phyloP scores from a whole-genome alignment of 352 stramenopile species.

The Pythium brachiatum region DNA sequence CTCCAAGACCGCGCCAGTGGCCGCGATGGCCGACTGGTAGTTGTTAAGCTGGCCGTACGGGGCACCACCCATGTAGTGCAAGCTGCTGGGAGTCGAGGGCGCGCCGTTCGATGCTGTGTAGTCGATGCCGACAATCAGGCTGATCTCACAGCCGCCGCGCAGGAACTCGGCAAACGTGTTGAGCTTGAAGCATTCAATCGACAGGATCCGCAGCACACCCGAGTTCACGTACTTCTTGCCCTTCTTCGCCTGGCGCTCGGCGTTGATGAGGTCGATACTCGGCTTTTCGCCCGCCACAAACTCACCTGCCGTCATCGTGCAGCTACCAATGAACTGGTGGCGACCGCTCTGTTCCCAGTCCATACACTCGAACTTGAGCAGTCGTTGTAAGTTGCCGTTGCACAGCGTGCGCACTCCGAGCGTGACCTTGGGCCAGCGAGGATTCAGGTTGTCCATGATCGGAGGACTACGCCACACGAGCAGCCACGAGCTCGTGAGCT shows the following conservation, averaged over 20 bases:
- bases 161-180: conserved; percentile 75
- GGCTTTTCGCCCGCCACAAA: conserved; percentile 54
- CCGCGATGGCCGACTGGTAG: conserved; percentile 74
- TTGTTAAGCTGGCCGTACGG: conserved; percentile 67
- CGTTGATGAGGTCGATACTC: conserved; percentile 60
- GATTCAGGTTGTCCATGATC: conserved; percentile 68
- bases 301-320: conserved; percentile 48
- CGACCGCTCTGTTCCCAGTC: conserved; percentile 72
- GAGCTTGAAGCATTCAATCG: conserved; percentile 58
- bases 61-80: conserved; percentile 60
- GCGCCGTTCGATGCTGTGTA: conserved; percentile 73
- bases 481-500: conserved; percentile 44
- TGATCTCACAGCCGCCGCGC: conserved; percentile 67
- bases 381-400: conserved; percentile 54
- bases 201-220: conserved; percentile 53
- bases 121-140: conserved; percentile 79
- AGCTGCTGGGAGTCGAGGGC: conserved; percentile 39
- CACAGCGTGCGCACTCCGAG: conserved; percentile 65
- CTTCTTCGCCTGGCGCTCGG: conserved; percentile 60
- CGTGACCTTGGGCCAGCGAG: conserved; percentile 52
- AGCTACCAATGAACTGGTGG: conserved; percentile 68
- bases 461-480: conserved; percentile 67
- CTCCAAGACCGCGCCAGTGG: conserved; percentile 65
- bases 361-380: conserved; percentile 74
- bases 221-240: conserved; percentile 77